Percentiles rank a stretch among this genome's conserved stretches.
These are phyloP conservation scores for Domatiomyces catenatus DNA, from an alignment of 2,329 filamentous ascomycete genomes.

Conservation along the genomic window DNA sequence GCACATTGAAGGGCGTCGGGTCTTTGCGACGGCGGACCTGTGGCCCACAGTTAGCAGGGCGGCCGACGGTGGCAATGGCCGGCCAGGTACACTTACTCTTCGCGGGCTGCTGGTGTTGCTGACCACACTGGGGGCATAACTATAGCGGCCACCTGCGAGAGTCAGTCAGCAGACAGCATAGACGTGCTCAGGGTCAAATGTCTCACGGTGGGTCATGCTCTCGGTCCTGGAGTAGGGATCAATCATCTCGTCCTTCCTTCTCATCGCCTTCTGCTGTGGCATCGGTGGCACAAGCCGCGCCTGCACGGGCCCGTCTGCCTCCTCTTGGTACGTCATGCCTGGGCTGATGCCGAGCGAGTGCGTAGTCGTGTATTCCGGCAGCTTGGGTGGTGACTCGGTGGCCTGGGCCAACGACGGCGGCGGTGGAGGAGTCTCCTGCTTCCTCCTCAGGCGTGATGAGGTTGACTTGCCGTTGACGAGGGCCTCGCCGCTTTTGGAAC, in stretches of 20 bases:
- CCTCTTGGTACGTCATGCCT: constrained; percentile 3
- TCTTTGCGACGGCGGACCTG: constrained; percentile 80
- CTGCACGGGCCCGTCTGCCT: constrained; percentile 7
- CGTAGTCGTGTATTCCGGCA: constrained; percentile 7
- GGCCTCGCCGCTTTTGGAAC: constrained; percentile 15
- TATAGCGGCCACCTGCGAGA: constrained; percentile 54
- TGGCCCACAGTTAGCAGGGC: not conserved
- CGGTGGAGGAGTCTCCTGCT: constrained; percentile 4
- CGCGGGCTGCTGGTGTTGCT: constrained; percentile 88
- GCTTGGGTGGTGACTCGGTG: constrained; percentile 11
- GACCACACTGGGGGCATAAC: constrained; percentile 81
- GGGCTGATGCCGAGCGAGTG: constrained; percentile 14
- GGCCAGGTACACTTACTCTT: constrained; percentile 32
- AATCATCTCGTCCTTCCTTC: constrained; percentile 7
- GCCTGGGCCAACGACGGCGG: constrained; percentile 2
- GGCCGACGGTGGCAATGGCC: not conserved
- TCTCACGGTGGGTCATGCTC: constrained; percentile 77
- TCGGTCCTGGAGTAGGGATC: constrained; percentile 73
- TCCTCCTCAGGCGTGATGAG: constrained; percentile 11
- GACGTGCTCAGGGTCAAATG: not conserved
- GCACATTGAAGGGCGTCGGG: constrained; percentile 90
- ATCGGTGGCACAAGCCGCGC: constrained; percentile 14
- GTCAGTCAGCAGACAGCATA: constrained; percentile 1
- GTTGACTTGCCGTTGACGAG: constrained; percentile 14
- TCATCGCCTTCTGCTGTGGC: constrained; percentile 2